These are phyloP conservation scores for Metarhizium anisopliae DNA, from an alignment of 2,329 filamentous ascomycete species.

Conservation along the genomic window DNA sequence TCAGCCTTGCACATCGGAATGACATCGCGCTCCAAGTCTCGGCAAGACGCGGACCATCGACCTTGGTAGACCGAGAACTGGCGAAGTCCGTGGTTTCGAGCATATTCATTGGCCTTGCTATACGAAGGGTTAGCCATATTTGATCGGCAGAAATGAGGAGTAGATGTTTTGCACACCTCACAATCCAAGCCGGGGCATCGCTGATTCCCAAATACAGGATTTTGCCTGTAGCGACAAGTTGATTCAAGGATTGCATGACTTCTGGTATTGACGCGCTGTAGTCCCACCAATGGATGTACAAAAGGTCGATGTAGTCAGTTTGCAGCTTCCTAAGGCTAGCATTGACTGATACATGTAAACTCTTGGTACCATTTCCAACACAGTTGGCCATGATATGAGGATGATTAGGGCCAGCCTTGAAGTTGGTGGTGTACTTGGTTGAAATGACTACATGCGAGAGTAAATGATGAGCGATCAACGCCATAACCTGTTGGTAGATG, in stretches of 20 bases:
- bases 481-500: not conserved
- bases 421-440: constrained; percentile 59
- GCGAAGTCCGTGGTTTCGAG: constrained; percentile 58
- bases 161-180: constrained; percentile 26
- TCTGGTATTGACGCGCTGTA: constrained; percentile 57
- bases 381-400: constrained; percentile 41
- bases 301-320: constrained; percentile 61
- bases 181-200: constrained; percentile 62
- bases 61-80: constrained; percentile 51
- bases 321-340: constrained; percentile 51
- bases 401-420: constrained; percentile 30
- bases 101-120: constrained; percentile 58
- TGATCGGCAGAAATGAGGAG: not conserved
- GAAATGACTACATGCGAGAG: constrained; percentile 44
- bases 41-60: constrained; percentile 28
- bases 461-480: not conserved
- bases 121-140: not conserved
- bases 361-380: constrained; percentile 54
- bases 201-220: constrained; percentile 58
- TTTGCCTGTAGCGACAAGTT: constrained; percentile 50
- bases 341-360: constrained; percentile 44
- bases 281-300: constrained; percentile 61
- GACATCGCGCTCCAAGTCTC: constrained; percentile 34
- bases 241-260: constrained; percentile 59
- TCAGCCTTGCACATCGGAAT: constrained; percentile 34